Conservation (phyloP, 2,329 filamentous ascomycete species). For the Gnomoniopsis smithogilvyi region DNA sequence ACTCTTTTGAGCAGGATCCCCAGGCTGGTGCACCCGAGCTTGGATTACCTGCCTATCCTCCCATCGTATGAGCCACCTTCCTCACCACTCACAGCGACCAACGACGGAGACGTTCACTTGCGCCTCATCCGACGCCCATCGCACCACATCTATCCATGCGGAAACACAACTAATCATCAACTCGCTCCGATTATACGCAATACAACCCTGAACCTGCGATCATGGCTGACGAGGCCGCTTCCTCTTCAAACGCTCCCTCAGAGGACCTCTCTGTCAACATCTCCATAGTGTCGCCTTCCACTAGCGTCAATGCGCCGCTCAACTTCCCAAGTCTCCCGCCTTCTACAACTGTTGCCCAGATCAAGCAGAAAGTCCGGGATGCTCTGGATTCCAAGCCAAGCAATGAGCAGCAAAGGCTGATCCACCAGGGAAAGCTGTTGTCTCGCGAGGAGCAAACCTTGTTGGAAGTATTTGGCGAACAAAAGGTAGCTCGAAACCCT, state of each 20-base stretch:
- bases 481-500: conserved; percentile 36
- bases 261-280: conserved; percentile 46
- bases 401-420: conserved; percentile 56
- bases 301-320: conserved; percentile 48
- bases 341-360: conserved; percentile 50
- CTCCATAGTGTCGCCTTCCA: conserved; percentile 57
- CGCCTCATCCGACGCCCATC: not conserved
- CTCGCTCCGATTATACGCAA: too few species aligned
- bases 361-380: conserved; percentile 58
- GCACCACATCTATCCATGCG: not conserved
- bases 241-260: conserved; percentile 23
- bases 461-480: conserved; percentile 53
- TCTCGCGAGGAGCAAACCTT: conserved; percentile 53
- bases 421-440: conserved; percentile 57
- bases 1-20: not conserved
- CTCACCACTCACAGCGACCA: too few species aligned
- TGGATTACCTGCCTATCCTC: too few species aligned
- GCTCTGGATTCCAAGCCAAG: conserved; percentile 45
- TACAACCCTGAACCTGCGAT: conserved; percentile 12
- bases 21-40: not conserved
- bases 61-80: not conserved
- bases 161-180: too few species aligned
- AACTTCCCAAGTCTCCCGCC: conserved; percentile 45
- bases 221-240: conserved; percentile 38
- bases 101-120: not conserved